Evolutionary conservation across 169 alveolate species (phyloP).

Genomic region (Plasmodium relictum): DNA sequence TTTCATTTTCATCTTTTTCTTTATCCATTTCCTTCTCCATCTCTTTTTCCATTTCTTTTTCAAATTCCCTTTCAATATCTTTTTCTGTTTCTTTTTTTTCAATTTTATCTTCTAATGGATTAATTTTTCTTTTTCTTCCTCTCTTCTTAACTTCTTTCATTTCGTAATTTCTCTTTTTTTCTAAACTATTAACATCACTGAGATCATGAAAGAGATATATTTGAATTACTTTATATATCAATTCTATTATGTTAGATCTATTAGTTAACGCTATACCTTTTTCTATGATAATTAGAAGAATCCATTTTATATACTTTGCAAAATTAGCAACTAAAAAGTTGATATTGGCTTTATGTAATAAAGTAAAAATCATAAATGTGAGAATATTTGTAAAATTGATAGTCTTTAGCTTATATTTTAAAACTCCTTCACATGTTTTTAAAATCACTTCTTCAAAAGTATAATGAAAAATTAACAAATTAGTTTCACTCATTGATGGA

Average conservation of each 20-base stretch:
- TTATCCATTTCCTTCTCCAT: constrained; percentile 1
- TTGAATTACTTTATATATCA: constrained; percentile 36
- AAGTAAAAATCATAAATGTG: constrained; percentile 79
- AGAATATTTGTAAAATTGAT: constrained; percentile 78
- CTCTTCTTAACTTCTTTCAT: constrained; percentile 50
- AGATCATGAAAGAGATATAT: constrained; percentile 63
- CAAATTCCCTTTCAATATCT: neutral
- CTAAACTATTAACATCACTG: constrained; percentile 2
- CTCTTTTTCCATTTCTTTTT: constrained; percentile 9
- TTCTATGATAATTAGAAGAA: constrained; percentile 81
- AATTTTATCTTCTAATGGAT: neutral
- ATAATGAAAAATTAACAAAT: constrained; percentile 78
- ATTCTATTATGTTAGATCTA: constrained; percentile 47
- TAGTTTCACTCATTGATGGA: constrained; percentile 81
- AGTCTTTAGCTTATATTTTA: constrained; percentile 76
- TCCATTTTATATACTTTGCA: constrained; percentile 82
- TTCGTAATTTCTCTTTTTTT: neutral
- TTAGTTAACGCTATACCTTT: constrained; percentile 74
- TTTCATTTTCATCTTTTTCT: neutral
- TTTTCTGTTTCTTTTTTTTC: constrained; percentile 20
- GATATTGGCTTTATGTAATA: constrained; percentile 80
- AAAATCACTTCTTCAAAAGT: constrained; percentile 81
- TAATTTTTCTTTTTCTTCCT: constrained; percentile 46
- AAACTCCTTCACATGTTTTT: constrained; percentile 79
- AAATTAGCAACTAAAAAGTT: constrained; percentile 70